Percentiles rank a stretch among this genome's conserved stretches.
Conservation (phyloP, 2,329 filamentous ascomycete genomes). For the Neopestalotiopsis clavispora region DNA sequence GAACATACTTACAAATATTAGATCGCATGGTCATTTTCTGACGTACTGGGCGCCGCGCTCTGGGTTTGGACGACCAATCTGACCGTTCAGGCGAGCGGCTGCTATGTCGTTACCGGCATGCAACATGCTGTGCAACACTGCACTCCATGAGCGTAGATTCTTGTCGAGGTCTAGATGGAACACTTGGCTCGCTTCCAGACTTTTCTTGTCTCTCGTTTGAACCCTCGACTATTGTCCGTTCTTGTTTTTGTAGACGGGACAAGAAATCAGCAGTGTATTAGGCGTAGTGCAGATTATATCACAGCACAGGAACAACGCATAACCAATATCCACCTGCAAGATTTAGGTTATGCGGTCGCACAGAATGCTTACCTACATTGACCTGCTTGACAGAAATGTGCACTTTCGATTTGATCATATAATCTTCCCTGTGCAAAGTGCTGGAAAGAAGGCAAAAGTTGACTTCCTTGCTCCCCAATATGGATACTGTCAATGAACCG, state of each 20-base stretch:
- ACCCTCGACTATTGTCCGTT: not conserved
- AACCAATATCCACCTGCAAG: no score
- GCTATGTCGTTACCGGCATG: not conserved
- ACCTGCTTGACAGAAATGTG: no score
- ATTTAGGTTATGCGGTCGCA: no score
- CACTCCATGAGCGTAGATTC: not conserved
- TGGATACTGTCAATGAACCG: not conserved
- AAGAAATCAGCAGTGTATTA: no score
- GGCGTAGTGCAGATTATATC: no score
- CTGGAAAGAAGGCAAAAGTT: not conserved
- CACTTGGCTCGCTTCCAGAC: not conserved
- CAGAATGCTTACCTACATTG: no score
- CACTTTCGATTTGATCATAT: no score
- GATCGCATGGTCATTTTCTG: not conserved
- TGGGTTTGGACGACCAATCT: not conserved
- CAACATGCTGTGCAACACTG: not conserved
- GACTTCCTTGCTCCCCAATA: not conserved
- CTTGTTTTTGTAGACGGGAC: no score
- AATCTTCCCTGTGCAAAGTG: no score
- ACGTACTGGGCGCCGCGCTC: not conserved
- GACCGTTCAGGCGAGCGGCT: not conserved
- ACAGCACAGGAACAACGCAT: no score
- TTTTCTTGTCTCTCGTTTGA: not conserved
- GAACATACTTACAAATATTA: not conserved
- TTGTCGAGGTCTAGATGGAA: not conserved